Conservation (phyloP, 2,329 filamentous ascomycete genomes). For the Colletotrichum kahawae region DNA sequence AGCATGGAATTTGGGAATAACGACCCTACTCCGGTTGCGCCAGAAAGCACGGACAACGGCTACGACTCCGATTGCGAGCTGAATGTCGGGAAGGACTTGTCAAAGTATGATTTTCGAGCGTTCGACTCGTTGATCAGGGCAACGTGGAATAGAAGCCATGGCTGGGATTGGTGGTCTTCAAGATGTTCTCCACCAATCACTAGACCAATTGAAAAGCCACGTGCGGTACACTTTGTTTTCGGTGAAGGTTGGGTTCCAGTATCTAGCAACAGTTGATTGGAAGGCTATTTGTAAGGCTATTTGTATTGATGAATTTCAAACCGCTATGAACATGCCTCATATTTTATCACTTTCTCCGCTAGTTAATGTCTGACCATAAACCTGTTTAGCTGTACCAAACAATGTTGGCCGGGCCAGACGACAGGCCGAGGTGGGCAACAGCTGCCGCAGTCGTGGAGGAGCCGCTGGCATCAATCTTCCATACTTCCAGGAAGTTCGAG, state of each 20-base stretch:
- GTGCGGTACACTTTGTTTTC: not conserved
- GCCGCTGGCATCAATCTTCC: slow-evolving; percentile 30
- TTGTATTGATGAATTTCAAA: not conserved
- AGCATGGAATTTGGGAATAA: not conserved
- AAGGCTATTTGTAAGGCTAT: not conserved
- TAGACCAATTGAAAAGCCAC: not conserved
- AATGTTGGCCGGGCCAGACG: slow-evolving; percentile 1
- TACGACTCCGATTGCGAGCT: not conserved
- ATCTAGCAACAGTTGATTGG: not conserved
- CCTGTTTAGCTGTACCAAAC: slow-evolving; percentile 4
- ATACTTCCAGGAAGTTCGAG: slow-evolving; percentile 38
- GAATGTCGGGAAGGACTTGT: not conserved
- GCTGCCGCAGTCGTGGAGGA: not conserved
- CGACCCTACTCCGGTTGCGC: not conserved
- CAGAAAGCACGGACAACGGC: not conserved
- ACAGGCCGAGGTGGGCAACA: not conserved
- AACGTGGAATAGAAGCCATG: not conserved
- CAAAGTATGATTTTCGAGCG: not conserved
- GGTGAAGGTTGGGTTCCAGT: not conserved
- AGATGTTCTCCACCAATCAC: not conserved
- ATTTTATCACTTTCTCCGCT: not conserved
- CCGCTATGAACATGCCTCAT: not conserved
- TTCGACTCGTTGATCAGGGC: not conserved
- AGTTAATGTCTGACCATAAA: rapidly evolving
- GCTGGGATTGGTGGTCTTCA: not conserved